phyloP scores from a whole-genome alignment of 441 rosid genomes.

The Croton setiger region DNA sequence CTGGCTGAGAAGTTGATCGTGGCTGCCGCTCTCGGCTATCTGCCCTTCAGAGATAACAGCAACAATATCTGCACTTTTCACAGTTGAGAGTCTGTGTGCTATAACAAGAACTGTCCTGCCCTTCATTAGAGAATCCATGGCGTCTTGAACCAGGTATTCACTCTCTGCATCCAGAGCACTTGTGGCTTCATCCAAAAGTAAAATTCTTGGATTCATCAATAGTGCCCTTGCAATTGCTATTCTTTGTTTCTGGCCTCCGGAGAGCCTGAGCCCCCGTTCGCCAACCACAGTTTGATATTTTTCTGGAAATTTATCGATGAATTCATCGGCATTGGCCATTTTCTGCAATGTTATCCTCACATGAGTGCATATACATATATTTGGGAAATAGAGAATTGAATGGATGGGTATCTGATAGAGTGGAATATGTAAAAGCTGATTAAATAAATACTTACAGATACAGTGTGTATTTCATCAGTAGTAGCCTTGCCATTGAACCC shows the following conservation, averaged over 20 bases:
- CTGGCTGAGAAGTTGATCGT: constrained; percentile 62
- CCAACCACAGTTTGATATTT: constrained; percentile 74
- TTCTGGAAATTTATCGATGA: constrained; percentile 71
- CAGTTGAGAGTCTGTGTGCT: constrained; percentile 86
- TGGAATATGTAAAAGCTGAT: not conserved
- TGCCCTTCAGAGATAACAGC: constrained; percentile 85
- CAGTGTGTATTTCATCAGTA: constrained; percentile 54
- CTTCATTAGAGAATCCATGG: constrained; percentile 83
- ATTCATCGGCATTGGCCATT: constrained; percentile 94
- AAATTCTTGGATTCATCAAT: constrained; percentile 76
- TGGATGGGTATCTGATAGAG: not conserved
- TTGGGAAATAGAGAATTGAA: not conserved
- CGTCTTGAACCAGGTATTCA: constrained; percentile 95
- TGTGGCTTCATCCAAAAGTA: constrained; percentile 91
- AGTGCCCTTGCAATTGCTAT: constrained; percentile 91
- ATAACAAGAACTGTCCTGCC: constrained; percentile 91
- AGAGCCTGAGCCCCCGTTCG: constrained; percentile 85
- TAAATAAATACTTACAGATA: constrained; percentile 47
- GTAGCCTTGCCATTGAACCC: constrained; percentile 69
- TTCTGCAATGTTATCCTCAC: constrained; percentile 43
- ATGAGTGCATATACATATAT: not conserved
- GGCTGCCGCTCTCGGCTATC: constrained; percentile 76
- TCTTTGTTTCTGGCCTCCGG: constrained; percentile 94
- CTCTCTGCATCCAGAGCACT: constrained; percentile 97
- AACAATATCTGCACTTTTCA: constrained; percentile 72